A percentile compares a stretch with the other conserved stretches of the same genome.
phyloP scores from a whole-genome alignment of 1,139 yeast genomes.

The Blastobotrys buckinghamii region DNA sequence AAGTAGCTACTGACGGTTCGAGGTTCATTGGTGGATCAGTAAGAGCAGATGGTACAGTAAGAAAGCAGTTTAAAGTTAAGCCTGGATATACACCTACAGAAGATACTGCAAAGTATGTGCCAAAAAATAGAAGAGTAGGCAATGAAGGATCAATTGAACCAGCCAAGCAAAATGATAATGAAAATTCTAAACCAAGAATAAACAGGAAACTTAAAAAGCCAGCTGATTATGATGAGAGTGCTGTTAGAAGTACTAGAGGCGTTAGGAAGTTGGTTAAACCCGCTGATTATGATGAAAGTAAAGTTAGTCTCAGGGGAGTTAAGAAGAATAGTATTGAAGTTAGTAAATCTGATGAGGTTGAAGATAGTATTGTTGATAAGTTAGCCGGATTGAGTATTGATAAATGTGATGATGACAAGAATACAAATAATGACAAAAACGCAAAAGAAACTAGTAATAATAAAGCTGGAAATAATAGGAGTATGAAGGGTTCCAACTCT shows the following conservation, averaged over 20 bases:
- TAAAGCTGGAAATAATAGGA: too few species aligned
- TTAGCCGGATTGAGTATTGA: not conserved
- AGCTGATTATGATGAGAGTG: too few species aligned
- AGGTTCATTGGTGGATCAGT: constrained; percentile 29
- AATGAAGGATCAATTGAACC: not conserved
- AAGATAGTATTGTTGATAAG: not conserved
- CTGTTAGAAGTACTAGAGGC: too few species aligned
- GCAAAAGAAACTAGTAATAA: too few species aligned
- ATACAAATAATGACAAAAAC: not conserved
- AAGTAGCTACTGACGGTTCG: constrained; percentile 22
- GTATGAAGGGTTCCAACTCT: too few species aligned
- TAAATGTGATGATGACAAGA: not conserved
- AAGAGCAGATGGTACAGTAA: constrained; percentile 37
- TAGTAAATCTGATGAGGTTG: not conserved
- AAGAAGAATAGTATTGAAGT: not conserved
- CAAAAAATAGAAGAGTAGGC: constrained; percentile 18
- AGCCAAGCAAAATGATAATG: not conserved
- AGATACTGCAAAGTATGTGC: constrained; percentile 33
- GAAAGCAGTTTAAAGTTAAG: constrained; percentile 33
- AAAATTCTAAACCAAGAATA: too few species aligned
- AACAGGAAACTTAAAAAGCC: too few species aligned
- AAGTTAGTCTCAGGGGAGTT: not conserved
- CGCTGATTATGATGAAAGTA: not conserved
- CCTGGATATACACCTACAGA: constrained; percentile 39
- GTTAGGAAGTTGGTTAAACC: not conserved